phyloP scores from a whole-genome alignment of 495 filamentous ascomycete species.

The Elaphomyces granulatus region DNA sequence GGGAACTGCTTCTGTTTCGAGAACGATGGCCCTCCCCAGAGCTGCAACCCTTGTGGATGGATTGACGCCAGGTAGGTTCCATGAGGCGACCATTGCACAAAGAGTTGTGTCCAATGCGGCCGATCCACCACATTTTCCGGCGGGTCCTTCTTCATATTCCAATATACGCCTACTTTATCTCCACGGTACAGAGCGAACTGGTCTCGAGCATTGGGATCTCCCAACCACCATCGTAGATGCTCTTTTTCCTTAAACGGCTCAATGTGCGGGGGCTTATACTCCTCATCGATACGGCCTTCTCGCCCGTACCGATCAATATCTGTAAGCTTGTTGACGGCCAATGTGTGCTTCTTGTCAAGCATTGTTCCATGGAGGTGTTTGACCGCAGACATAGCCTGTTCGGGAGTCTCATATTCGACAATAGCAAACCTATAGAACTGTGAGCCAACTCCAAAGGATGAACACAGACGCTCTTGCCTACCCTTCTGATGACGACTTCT shows the following conservation, averaged over 20 bases:
- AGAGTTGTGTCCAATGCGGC: conserved; percentile 89
- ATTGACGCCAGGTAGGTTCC: conserved; percentile 91
- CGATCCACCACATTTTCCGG: conserved; percentile 85
- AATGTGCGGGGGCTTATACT: conserved; percentile 63
- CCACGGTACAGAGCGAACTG: conserved; percentile 85
- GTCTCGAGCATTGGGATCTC: conserved; percentile 73
- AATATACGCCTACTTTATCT: conserved; percentile 86
- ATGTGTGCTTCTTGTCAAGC: conserved; percentile 89
- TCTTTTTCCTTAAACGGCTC: conserved; percentile 80
- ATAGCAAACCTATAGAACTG: conserved; percentile 64
- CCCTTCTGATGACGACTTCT: conserved; percentile 72
- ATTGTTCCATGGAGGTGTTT: conserved; percentile 69
- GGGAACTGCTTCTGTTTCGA: conserved; percentile 80
- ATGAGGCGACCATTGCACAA: conserved; percentile 93
- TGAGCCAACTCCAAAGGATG: not conserved
- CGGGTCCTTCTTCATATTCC: conserved; percentile 88
- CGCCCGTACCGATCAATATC: conserved; percentile 93
- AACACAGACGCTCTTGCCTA: conserved; percentile 28
- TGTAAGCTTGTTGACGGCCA: conserved; percentile 93
- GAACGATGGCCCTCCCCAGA: conserved; percentile 90
- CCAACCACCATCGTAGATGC: conserved; percentile 86
- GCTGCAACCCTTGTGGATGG: conserved; percentile 86
- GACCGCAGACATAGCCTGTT: conserved; percentile 76
- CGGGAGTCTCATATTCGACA: conserved; percentile 87
- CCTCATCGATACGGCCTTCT: conserved; percentile 83